A percentile compares a stretch with the other conserved stretches of the same genome.
These are phyloP conservation scores for Endothia cerciana DNA, from an alignment of 2,329 filamentous ascomycete genomes.

Conservation along the genomic window DNA sequence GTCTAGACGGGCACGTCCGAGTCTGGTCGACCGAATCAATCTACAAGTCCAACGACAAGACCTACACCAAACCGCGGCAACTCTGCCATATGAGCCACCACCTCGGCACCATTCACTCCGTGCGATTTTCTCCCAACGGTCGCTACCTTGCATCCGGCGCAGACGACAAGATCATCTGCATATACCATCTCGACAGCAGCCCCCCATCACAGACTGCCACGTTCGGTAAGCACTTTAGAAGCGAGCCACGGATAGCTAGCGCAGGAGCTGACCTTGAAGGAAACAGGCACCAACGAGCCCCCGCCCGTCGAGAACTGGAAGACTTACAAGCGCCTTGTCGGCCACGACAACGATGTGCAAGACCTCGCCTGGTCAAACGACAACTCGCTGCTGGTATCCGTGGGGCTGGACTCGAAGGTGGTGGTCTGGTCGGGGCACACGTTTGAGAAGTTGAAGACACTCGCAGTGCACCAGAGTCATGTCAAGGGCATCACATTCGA, in stretches of 20 bases:
- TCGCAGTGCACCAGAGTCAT: slow-evolving; percentile 92
- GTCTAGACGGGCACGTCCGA: slow-evolving; percentile 86
- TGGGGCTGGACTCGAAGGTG: slow-evolving; percentile 95
- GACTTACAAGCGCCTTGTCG: slow-evolving; percentile 88
- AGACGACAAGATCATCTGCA: slow-evolving; percentile 98
- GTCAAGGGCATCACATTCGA: slow-evolving; percentile 99
- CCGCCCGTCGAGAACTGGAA: slow-evolving; percentile 98
- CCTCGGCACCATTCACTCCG: slow-evolving; percentile 94
- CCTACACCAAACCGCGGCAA: slow-evolving; percentile 81
- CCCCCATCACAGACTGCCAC: slow-evolving; percentile 75
- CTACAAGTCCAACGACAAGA: slow-evolving; percentile 73
- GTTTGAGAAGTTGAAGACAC: slow-evolving; percentile 95
- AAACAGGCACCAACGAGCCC: slow-evolving; percentile 76
- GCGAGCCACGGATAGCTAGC: neutral
- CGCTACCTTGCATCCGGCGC: slow-evolving; percentile 96
- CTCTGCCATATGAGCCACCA: slow-evolving; percentile 98
- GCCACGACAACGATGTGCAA: slow-evolving; percentile 98
- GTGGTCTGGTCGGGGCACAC: slow-evolving; percentile 98
- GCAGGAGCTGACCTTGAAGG: slow-evolving; percentile 7
- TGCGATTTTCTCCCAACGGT: slow-evolving; percentile 93
- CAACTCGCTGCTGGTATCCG: slow-evolving; percentile 92
- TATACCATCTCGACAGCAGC: slow-evolving; percentile 87
- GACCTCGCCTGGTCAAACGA: slow-evolving; percentile 97
- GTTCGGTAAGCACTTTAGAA: slow-evolving; percentile 64
- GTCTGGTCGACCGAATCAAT: slow-evolving; percentile 98